Evolutionary conservation across 2,329 filamentous ascomycete species (phyloP), one percentile per base, ranked within the genome.

Genomic region (Fusarium humuli): DNA sequence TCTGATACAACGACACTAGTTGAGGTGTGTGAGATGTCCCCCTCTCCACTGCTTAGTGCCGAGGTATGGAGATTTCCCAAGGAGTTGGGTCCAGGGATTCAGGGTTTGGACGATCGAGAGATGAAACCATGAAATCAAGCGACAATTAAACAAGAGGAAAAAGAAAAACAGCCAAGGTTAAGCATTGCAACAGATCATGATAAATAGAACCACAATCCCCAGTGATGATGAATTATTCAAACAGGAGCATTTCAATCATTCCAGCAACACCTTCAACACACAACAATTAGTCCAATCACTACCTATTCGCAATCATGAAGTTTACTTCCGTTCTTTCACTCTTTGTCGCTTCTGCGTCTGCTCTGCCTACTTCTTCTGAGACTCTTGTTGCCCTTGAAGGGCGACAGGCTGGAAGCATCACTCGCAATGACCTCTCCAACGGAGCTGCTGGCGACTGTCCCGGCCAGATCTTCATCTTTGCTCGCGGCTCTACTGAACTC

Each of bases 401-500:
- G 3, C 73, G 72, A 5, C 73, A 75, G 11, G 18, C 37, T 13
- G 62, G 67, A 30, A 47, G 44, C 8, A 57, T 22, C 30, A 75
- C 71, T 23, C 67, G 71, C 23, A 72, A 74, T 47, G 78, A 79
- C 27, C 75, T 80, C 32, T 73, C 76, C 30, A 49, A 59, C 1
- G 79, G 78, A 23, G 73, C 63, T 42, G 59, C 69, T 5, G 69
- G 72, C 10, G 68, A 72, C 25, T 82, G 81, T 59, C 80, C 80
- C 2, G 65, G 56, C 11, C 77, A 76, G 8, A 81, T 82, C 58
- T 77, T 81, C 65, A 79, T 82, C 70, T 82, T 75, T 61, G 81
- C 80, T 49, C 78, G 81, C 5, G 81, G 75, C 13, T 80, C 80
- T 1, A 79, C 76, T 10, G 81, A 82, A 66, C 41, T 61, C 13